phyloP scores from a whole-genome alignment of 768 basidiomycete genomes.

The Lepiota venenata region DNA sequence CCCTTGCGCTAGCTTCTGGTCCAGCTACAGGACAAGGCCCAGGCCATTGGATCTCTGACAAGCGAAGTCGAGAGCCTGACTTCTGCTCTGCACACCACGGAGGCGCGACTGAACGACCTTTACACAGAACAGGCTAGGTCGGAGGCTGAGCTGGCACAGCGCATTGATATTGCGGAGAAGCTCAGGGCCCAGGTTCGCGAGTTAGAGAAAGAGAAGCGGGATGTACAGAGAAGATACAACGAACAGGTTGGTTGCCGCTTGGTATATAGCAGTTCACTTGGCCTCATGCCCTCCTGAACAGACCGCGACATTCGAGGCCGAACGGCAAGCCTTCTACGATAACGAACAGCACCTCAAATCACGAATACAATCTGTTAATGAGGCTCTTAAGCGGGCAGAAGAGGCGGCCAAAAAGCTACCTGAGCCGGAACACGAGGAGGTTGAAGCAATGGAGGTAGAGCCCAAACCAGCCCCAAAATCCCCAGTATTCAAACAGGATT shows the following conservation, averaged over 20 bases:
- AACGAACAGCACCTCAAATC: slow-evolving; percentile 93
- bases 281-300: slow-evolving; percentile 25
- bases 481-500: slow-evolving; percentile 28
- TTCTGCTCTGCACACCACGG: slow-evolving; percentile 64
- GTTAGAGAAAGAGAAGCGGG: slow-evolving; percentile 86
- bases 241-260: slow-evolving; percentile 61
- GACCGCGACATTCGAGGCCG: slow-evolving; percentile 88
- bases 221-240: slow-evolving; percentile 77
- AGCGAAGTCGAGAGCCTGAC: slow-evolving; percentile 63
- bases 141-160: slow-evolving; percentile 78
- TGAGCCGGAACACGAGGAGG: slow-evolving; percentile 26
- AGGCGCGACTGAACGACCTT: slow-evolving; percentile 72
- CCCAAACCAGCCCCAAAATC: slow-evolving; percentile 13
- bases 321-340: slow-evolving; percentile 90
- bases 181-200: slow-evolving; percentile 78
- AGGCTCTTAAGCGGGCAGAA: slow-evolving; percentile 57
- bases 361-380: slow-evolving; percentile 76
- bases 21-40: slow-evolving; percentile 77
- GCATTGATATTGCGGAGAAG: slow-evolving; percentile 82
- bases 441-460: slow-evolving; percentile 20
- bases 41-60: slow-evolving; percentile 56
- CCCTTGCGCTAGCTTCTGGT: slow-evolving; percentile 56
- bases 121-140: slow-evolving; percentile 79
- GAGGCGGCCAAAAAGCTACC: slow-evolving; percentile 36
- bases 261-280: background rate